Conservation (phyloP, 768 basidiomycete genomes). For the Lepiota brunneoincarnata region DNA sequence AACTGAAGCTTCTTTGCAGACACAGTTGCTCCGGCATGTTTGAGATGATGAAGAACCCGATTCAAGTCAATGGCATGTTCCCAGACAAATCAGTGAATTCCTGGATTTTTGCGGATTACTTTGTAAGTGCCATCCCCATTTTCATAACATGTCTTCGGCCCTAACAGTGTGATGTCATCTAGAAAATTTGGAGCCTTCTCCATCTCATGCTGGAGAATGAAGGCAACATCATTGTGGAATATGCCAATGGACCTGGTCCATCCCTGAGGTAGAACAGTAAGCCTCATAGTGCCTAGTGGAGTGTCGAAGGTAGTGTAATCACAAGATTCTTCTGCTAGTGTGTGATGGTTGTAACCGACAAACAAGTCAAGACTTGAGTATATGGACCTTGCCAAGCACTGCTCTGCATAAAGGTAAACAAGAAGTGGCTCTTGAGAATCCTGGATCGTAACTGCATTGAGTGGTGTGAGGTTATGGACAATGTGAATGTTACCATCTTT, state of each 20-base stretch:
- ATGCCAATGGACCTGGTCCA: constrained; percentile 33
- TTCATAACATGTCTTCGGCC: constrained; percentile 30
- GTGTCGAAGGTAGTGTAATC: constrained; percentile 38
- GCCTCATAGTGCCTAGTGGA: constrained; percentile 28
- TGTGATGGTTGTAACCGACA: constrained; percentile 32
- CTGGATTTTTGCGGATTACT: constrained; percentile 21
- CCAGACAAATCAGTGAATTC: constrained; percentile 34
- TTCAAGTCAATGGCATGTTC: constrained; percentile 33
- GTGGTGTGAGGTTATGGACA: constrained; percentile 36
- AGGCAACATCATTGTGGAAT: too few species aligned
- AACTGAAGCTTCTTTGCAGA: constrained; percentile 30
- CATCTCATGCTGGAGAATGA: constrained; percentile 30
- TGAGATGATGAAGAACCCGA: constrained; percentile 27
- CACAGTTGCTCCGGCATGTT: constrained; percentile 29
- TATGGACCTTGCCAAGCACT: constrained; percentile 23
- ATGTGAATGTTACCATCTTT: constrained; percentile 29
- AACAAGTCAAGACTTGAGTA: constrained; percentile 30
- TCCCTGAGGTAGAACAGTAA: constrained; percentile 36
- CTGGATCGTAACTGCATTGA: constrained; percentile 35
- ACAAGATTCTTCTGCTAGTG: constrained; percentile 17
- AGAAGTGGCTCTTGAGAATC: constrained; percentile 33
- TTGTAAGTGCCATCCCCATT: constrained; percentile 18
- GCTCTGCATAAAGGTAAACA: constrained; percentile 29
- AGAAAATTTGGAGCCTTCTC: constrained; percentile 24
- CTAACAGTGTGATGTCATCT: constrained; percentile 29